phyloP scores from a whole-genome alignment of 2,329 filamentous ascomycete species.

The Coleophoma crateriformis region DNA sequence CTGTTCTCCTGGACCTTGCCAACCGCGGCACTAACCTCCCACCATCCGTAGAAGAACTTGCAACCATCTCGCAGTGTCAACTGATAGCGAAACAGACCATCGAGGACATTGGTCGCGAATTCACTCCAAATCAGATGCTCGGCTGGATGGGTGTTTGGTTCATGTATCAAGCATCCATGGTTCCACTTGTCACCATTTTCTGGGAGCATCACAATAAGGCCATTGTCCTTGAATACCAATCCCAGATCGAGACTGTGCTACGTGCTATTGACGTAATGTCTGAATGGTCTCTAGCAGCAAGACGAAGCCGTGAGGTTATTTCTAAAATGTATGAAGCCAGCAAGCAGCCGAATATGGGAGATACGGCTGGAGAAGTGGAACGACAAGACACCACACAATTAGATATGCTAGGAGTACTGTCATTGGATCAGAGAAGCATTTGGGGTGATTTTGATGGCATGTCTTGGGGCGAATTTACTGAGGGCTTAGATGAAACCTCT shows the following conservation, averaged over 20 bases:
- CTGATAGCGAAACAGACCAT: conserved; percentile 66
- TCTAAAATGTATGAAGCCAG: conserved; percentile 57
- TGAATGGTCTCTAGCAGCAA: conserved; percentile 59
- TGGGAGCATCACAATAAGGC: conserved; percentile 44
- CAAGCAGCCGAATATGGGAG: conserved; percentile 15
- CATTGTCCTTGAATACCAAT: conserved; percentile 38
- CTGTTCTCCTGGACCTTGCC: conserved; percentile 62
- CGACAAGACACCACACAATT: conserved; percentile 29
- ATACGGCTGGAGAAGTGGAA: conserved; percentile 9
- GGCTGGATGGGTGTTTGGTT: conserved; percentile 83
- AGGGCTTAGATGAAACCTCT: conserved; percentile 23
- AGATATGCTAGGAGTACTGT: conserved; percentile 41
- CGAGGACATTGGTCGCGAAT: conserved; percentile 65
- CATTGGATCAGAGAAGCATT: conserved; percentile 47
- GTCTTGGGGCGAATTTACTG: conserved; percentile 42
- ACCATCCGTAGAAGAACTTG: conserved; percentile 54
- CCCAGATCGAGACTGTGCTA: conserved; percentile 52
- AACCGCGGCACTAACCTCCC: conserved; percentile 18
- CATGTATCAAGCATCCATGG: conserved; percentile 74
- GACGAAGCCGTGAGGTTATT: conserved; percentile 57
- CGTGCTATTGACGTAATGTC: conserved; percentile 59
- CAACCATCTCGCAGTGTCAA: conserved; percentile 63
- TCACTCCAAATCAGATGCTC: conserved; percentile 67
- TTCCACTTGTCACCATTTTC: conserved; percentile 70
- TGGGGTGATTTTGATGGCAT: conserved; percentile 50